Conservation (phyloP, 176 grass and related monocot genomes). For the Avena insularis region DNA sequence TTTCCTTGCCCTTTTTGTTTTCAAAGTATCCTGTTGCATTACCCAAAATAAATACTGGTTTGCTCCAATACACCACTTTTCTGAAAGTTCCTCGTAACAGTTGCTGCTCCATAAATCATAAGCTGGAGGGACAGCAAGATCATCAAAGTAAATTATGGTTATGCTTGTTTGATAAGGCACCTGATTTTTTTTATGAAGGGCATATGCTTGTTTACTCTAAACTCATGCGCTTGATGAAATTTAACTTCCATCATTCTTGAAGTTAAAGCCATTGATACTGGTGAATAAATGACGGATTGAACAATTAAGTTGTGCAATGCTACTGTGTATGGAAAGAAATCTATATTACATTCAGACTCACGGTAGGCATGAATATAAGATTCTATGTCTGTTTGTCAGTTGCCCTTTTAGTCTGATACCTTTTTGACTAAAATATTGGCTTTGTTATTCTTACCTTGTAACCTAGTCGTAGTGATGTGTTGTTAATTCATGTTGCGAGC, state of each 20-base stretch:
- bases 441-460: conserved; percentile 19
- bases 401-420: conserved; percentile 13
- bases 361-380: conserved; percentile 17
- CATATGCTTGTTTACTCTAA: conserved; percentile 18
- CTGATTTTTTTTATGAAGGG: not conserved
- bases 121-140: not conserved
- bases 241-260: conserved; percentile 10
- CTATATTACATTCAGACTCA: conserved; percentile 25
- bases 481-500: conserved; percentile 21
- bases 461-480: conserved; percentile 24
- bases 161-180: conserved; percentile 17
- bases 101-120: not conserved
- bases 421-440: conserved; percentile 20
- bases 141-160: not conserved
- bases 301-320: conserved; percentile 34
- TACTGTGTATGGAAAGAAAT: conserved; percentile 19
- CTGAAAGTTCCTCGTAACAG: conserved; percentile 22
- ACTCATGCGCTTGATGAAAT: conserved; percentile 12
- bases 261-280: conserved; percentile 5
- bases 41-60: not conserved
- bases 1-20: conserved; percentile 14
- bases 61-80: conserved; percentile 41
- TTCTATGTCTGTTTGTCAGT: conserved; percentile 9
- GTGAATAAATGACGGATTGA: conserved; percentile 34
- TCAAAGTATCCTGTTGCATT: conserved; percentile 36